These are phyloP conservation scores for Leptosphaerulina australis DNA, from an alignment of 2,329 filamentous ascomycete species.

Conservation along the genomic window DNA sequence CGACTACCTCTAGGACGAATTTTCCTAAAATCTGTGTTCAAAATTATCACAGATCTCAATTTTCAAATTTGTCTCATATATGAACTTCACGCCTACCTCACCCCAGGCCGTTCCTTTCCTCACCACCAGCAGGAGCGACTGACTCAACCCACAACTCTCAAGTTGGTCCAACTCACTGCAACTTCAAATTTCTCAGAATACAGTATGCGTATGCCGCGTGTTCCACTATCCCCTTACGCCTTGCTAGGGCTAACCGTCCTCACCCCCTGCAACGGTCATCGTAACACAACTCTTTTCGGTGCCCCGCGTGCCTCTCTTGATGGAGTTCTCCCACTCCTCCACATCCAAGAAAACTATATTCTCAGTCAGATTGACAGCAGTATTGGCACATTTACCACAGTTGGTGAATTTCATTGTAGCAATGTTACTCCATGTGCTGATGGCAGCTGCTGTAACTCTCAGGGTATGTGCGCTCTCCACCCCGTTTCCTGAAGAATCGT, in stretches of 20 bases:
- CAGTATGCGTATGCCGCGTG: conserved; percentile 13
- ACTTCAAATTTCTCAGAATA: neutral
- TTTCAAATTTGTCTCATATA: neutral
- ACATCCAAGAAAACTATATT: conserved; percentile 22
- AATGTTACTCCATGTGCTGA: conserved; percentile 15
- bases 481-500: neutral
- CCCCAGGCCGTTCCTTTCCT: neutral
- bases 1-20: neutral
- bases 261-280: neutral
- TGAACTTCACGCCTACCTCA: neutral
- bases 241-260: conserved; percentile 7
- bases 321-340: conserved; percentile 10
- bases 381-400: neutral
- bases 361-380: conserved; percentile 10
- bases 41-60: too few relatives aligned
- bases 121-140: neutral
- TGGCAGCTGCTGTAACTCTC: conserved; percentile 19
- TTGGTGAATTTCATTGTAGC: conserved; percentile 10
- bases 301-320: conserved; percentile 15
- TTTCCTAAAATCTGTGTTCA: neutral
- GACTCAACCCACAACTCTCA: neutral
- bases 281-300: conserved; percentile 16
- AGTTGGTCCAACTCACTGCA: neutral
- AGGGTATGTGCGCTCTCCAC: conserved; percentile 5
- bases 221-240: neutral